Evolutionary conservation across 176 grass and related monocot species (phyloP), one percentile per base, ranked within the genome.

Genomic region (Saccharum officinarum): DNA sequence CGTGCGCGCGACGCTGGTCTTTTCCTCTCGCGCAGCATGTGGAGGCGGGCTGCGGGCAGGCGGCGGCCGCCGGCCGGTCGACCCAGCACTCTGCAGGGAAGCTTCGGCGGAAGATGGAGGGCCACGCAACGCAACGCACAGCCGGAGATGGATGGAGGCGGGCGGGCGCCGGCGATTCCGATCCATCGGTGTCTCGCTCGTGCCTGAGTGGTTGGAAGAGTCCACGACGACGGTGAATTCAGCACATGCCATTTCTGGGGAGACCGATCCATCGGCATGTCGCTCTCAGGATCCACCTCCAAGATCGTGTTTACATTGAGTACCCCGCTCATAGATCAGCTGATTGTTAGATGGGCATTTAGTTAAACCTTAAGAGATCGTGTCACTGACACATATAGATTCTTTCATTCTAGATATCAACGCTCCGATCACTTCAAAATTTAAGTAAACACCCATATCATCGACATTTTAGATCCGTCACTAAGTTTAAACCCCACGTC

Each of bases 221-320:
- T 20, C 57, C 17, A 16, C 41, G 50, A 8, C 44, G 36, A 60
- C 26, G 67, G 17, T 20, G 37, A 65, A 79, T 88, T 66, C 4
- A 11, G 78, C 88, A 90, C 83, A 14, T 86, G 83, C 23, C 8
- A 5, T 52, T 76, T 77, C 39, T 39, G 83, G 46, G 26, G 31
- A 23, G 69, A 38, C 15, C 11, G 16, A 8, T 0, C 0, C 4
- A 34, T 33, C 28, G 16, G 0, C 17, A 8, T 0, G 78, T 84
- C 81, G 1, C 71, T 25, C 39, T 89, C 88, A 77, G 54, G 22
- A 77, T 71, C 78, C 52, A 64, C 64, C 52, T 85, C 22, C 63
- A 15, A 67, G 80, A 84, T 72, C 55, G 55, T 71, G 74, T 80
- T 49, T 49, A 69, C 15, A 69, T 45, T 77, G 0, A 28, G 28